Percentiles rank a stretch among this genome's conserved stretches.
phyloP scores from a whole-genome alignment of 257 asterid genomes.

The Solanum dulcamara region DNA sequence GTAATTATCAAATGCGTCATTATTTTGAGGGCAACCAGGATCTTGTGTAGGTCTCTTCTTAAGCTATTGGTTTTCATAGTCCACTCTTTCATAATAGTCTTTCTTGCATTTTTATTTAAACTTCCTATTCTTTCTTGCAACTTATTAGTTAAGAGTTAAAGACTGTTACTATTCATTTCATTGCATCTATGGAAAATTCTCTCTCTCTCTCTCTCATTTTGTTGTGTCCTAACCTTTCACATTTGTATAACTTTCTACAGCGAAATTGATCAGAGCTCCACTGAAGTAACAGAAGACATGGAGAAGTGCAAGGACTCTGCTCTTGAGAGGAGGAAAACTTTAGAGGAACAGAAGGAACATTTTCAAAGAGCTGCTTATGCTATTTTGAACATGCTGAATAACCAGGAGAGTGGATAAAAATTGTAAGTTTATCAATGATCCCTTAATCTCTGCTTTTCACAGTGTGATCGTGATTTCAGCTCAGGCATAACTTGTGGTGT shows the following conservation, averaged over 20 bases:
- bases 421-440: constrained; percentile 15
- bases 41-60: background rate
- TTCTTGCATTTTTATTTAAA: background rate
- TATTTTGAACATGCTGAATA: constrained; percentile 61
- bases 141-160: background rate
- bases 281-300: constrained; percentile 53
- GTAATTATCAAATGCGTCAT: background rate
- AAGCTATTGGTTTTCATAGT: background rate
- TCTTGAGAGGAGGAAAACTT: constrained; percentile 52
- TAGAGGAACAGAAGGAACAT: constrained; percentile 63
- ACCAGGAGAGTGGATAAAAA: constrained; percentile 26
- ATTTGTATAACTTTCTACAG: constrained; percentile 25
- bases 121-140: background rate
- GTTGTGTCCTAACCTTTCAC: background rate
- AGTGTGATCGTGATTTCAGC: background rate
- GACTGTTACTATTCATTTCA: background rate
- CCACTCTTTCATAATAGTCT: background rate
- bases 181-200: background rate
- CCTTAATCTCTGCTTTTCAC: background rate
- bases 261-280: constrained; percentile 60
- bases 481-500: background rate
- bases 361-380: constrained; percentile 79
- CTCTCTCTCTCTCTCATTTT: background rate
- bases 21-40: background rate
- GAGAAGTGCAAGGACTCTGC: constrained; percentile 55